Conservation (phyloP, 2,329 filamentous ascomycete species). For the Clarireedia hainanense region DNA sequence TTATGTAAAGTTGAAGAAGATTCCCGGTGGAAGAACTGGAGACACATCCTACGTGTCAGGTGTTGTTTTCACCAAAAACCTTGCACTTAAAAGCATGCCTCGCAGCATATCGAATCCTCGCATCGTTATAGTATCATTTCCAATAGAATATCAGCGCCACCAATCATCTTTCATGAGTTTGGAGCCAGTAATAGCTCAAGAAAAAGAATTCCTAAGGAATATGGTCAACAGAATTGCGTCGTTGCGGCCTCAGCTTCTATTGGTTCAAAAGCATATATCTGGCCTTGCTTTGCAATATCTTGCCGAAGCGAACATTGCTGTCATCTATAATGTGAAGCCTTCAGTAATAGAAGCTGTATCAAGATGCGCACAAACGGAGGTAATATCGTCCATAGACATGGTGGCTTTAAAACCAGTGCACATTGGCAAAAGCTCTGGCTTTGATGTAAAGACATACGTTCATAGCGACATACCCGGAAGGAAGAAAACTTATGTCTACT, state of each 20-base stretch:
- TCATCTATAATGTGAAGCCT: constrained; percentile 93
- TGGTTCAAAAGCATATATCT: constrained; percentile 91
- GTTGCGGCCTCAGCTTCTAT: constrained; percentile 72
- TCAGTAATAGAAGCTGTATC: constrained; percentile 94
- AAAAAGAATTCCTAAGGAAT: constrained; percentile 86
- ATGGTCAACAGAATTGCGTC: constrained; percentile 87
- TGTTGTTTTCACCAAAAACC: constrained; percentile 93
- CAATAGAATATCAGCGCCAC: constrained; percentile 91
- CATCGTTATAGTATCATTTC: constrained; percentile 88
- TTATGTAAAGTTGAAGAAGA: constrained; percentile 96
- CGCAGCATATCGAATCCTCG: constrained; percentile 75
- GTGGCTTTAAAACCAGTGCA: constrained; percentile 66
- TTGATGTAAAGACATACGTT: constrained; percentile 94
- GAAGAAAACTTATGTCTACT: constrained; percentile 92
- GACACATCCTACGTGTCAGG: constrained; percentile 97
- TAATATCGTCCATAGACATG: constrained; percentile 94
- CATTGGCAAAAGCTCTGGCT: constrained; percentile 74
- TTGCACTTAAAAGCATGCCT: constrained; percentile 94
- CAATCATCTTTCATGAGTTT: constrained; percentile 96
- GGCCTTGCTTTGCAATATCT: constrained; percentile 84
- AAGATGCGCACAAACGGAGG: constrained; percentile 80
- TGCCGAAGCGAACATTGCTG: constrained; percentile 81
- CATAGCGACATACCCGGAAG: constrained; percentile 63
- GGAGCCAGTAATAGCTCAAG: constrained; percentile 92
- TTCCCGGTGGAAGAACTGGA: constrained; percentile 79